A percentile compares a stretch with the other conserved stretches of the same genome.
phyloP scores from a whole-genome alignment of 2,329 filamentous ascomycete species.

The Paraphaeosphaeria sporulosa region DNA sequence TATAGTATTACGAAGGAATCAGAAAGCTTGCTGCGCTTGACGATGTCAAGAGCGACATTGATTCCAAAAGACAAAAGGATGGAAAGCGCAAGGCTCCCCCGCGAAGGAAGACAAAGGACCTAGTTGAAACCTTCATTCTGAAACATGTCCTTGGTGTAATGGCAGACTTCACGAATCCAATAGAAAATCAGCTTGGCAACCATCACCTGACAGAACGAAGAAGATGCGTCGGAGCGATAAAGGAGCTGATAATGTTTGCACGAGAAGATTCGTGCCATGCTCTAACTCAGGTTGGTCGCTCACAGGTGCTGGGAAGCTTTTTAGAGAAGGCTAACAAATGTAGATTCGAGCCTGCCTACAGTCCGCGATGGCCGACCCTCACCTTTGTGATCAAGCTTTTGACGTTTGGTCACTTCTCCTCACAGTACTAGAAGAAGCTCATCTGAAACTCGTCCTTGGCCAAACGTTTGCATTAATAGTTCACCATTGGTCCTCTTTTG shows the following conservation, averaged over 20 bases:
- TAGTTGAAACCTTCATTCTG: slow-evolving; percentile 77
- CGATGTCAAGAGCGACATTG: slow-evolving; percentile 17
- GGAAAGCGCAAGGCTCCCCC: slow-evolving; percentile 53
- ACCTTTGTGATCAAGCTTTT: slow-evolving; percentile 81
- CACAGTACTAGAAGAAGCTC: slow-evolving; percentile 72
- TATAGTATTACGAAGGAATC: slow-evolving; percentile 58
- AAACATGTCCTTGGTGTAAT: slow-evolving; percentile 87
- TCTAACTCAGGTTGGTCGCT: slow-evolving; percentile 76
- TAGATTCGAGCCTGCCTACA: slow-evolving; percentile 92
- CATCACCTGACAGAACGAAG: slow-evolving; percentile 73
- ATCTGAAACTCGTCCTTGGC: slow-evolving; percentile 81
- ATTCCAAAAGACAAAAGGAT: slow-evolving; percentile 53
- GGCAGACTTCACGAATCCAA: slow-evolving; percentile 77
- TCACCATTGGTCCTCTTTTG: slow-evolving; percentile 77
- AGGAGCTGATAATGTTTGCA: slow-evolving; percentile 83
- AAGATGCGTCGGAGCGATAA: slow-evolving; percentile 81
- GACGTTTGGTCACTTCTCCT: slow-evolving; percentile 85
- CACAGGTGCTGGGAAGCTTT: background rate
- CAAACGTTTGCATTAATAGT: slow-evolving; percentile 89
- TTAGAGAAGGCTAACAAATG: slow-evolving; percentile 27
- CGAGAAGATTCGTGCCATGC: slow-evolving; percentile 77
- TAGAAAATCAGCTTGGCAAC: slow-evolving; percentile 71
- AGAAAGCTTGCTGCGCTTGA: slow-evolving; percentile 56
- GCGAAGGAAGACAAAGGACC: slow-evolving; percentile 58
- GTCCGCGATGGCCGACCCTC: slow-evolving; percentile 77